Evolutionary conservation across 1,284 basidiomycete species (phyloP).

Genomic region (Leccinum solheimii): DNA sequence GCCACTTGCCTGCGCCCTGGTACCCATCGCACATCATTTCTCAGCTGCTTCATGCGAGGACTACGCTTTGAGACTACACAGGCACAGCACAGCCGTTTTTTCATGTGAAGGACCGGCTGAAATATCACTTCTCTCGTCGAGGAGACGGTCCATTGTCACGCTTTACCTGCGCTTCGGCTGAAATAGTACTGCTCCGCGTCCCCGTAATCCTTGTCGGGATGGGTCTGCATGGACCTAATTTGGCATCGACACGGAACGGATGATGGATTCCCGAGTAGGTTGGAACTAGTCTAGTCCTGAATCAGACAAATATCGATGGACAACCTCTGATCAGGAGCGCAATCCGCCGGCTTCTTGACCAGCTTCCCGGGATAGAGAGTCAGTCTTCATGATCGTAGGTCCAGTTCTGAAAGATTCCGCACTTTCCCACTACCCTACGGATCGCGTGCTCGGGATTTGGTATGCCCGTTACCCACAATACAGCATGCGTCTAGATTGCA

Average conservation of each 20-base stretch:
- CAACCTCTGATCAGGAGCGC: not conserved
- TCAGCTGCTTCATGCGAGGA: not conserved
- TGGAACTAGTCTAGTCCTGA: not conserved
- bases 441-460: not conserved
- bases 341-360: slow-evolving; percentile 1
- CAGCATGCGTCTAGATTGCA: slow-evolving; percentile 1
- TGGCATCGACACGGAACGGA: not conserved
- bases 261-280: slow-evolving; percentile 1
- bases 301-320: not conserved
- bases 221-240: not conserved
- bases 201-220: not conserved
- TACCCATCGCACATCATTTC: not conserved
- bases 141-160: not conserved
- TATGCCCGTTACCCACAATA: not conserved
- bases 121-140: not conserved
- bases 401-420: not conserved
- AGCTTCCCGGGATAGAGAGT: not conserved
- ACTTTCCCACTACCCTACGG: slow-evolving; percentile 1
- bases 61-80: not conserved
- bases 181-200: not conserved
- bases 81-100: not conserved
- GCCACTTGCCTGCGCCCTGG: not conserved
- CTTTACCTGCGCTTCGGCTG: not conserved
- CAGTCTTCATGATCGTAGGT: not conserved
- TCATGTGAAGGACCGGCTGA: not conserved